Evolutionary conservation across 1,139 yeast genomes (phyloP), one percentile per base, ranked within the genome.

Genomic region (Kodamaea ohmeri): DNA sequence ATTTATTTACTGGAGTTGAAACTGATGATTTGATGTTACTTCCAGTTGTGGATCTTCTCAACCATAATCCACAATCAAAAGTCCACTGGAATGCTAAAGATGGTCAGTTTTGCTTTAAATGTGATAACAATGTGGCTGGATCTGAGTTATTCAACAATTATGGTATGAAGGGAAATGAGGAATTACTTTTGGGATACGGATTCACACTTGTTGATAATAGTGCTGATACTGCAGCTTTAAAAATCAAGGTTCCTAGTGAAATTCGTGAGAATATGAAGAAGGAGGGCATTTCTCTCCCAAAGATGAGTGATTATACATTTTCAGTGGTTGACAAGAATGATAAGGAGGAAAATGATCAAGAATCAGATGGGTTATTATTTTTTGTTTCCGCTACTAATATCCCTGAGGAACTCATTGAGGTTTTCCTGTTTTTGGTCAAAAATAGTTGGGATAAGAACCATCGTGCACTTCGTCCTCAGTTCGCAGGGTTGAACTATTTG

Each of bases 81-180:
- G 89, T 88, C 1, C 66, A 69, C 22, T 89, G 97, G 97, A 45
- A 52, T 0, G 60, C 54, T 1, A 51, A 57, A 2, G 53, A 56
- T 12, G 45, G 44, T 8, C 50, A 35, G 21, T 67, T 68, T 37
- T 50, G 53, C 38, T 56, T 71, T 52, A 55, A 53, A 34, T 56
- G 72, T 32, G 43, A 40, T 1, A 55, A 58, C n/a, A 45, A 54
- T 1, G 49, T 29, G 3, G 38, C 38, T 0, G 80, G 78, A 0
- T 52, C 55, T 4, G 83, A 87, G 52, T 50, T 88, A 2, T 82
- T 60, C 56, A 88, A 89, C 56, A 88, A 86, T 58, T 89, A 90
- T 57, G 97, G 97, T 1, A 76, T 80, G 42, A 89, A 88, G 55
- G 83, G 94, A 0, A 89, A 89, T 53, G 88, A 84, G 51, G 96